Evolutionary conservation across 2,329 filamentous ascomycete genomes (phyloP).

Genomic region (Mycosphaerella sp.): DNA sequence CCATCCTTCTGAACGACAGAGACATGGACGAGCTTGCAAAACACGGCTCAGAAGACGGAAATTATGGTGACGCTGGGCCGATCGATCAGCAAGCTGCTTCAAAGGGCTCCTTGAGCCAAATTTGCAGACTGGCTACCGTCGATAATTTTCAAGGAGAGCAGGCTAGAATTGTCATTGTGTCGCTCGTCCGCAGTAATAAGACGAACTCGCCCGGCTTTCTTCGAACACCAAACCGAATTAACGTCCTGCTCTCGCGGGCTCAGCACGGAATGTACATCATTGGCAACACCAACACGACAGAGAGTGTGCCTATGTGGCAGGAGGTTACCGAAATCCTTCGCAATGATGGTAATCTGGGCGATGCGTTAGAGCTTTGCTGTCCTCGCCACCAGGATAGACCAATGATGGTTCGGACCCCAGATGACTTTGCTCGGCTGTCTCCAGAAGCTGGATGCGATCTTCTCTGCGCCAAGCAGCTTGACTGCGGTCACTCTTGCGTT

Average conservation of each 20-base stretch:
- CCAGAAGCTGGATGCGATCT: slow-evolving; percentile 59
- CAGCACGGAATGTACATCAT: slow-evolving; percentile 68
- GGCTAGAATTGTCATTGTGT: slow-evolving; percentile 63
- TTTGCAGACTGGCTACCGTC: slow-evolving; percentile 40
- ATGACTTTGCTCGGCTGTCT: slow-evolving; percentile 51
- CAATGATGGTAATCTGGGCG: slow-evolving; percentile 44
- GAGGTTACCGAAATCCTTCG: slow-evolving; percentile 51
- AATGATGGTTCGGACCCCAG: slow-evolving; percentile 48
- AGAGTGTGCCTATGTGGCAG: slow-evolving; percentile 57
- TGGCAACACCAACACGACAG: slow-evolving; percentile 49
- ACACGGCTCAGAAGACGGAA: slow-evolving; percentile 1
- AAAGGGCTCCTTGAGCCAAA: slow-evolving; percentile 6
- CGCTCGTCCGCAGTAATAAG: slow-evolving; percentile 63
- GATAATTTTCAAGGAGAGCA: slow-evolving; percentile 73
- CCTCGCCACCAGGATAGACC: slow-evolving; percentile 52
- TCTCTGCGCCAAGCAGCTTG: slow-evolving; percentile 43
- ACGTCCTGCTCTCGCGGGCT: slow-evolving; percentile 62
- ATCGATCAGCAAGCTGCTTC: slow-evolving; percentile 2
- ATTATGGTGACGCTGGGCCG: neutral
- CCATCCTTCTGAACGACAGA: slow-evolving; percentile 55
- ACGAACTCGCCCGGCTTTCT: slow-evolving; percentile 56
- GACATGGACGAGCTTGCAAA: slow-evolving; percentile 11
- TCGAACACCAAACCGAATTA: slow-evolving; percentile 60
- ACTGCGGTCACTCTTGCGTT: slow-evolving; percentile 43
- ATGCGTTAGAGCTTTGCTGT: slow-evolving; percentile 51